These are phyloP conservation scores for Heliosperma pusillum DNA, from an alignment of 148 eudicot genomes.

Conservation along the genomic window DNA sequence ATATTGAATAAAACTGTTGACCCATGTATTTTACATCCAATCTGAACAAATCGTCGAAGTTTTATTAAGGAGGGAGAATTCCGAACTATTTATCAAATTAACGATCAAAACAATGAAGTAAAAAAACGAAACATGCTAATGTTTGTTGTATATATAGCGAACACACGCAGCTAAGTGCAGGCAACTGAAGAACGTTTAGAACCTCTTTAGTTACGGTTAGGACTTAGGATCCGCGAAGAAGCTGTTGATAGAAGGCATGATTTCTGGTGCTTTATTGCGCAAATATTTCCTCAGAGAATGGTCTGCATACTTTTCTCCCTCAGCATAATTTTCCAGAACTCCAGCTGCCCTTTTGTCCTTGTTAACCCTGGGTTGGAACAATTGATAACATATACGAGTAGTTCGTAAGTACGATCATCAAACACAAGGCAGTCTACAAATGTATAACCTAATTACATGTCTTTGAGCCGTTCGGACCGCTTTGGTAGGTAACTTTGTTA, in stretches of 20 bases:
- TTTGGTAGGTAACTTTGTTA: no score
- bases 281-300: constrained; percentile 51
- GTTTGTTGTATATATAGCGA: no score
- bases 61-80: neutral
- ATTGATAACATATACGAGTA: neutral
- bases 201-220: constrained; percentile 13
- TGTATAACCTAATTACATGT: no score
- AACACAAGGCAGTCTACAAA: no score
- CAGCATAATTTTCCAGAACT: constrained; percentile 51
- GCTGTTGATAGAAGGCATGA: constrained; percentile 51
- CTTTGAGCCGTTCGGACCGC: no score
- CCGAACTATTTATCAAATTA: neutral
- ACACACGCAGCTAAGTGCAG: no score
- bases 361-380: constrained; percentile 38
- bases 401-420: no score
- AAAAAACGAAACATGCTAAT: neutral
- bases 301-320: constrained; percentile 54
- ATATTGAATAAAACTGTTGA: neutral
- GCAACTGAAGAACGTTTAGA: neutral
- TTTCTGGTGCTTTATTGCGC: constrained; percentile 42
- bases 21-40: neutral
- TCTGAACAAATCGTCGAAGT: no score
- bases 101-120: neutral
- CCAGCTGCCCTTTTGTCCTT: constrained; percentile 65
- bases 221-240: constrained; percentile 34